Evolutionary conservation across 2,329 filamentous ascomycete species (phyloP).

Genomic region (Pseudogymnoascus sp.): DNA sequence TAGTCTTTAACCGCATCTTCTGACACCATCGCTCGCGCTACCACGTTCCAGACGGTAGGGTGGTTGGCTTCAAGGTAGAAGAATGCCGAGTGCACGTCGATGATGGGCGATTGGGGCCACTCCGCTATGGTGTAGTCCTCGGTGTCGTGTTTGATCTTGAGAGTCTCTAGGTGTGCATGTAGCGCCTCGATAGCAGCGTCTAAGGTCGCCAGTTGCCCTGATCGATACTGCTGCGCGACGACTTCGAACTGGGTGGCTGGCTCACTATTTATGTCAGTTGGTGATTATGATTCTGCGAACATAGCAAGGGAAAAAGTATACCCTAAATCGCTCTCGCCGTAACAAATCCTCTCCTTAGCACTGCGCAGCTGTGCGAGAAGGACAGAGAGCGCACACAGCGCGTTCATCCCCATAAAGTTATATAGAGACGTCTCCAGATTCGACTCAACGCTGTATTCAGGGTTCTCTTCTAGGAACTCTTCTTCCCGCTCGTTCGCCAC

Average conservation of each 20-base stretch:
- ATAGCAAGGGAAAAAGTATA: not conserved
- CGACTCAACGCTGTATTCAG: conserved; percentile 1
- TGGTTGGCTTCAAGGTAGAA: not conserved
- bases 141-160: not conserved
- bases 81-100: not conserved
- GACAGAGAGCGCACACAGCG: not conserved
- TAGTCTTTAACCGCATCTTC: not conserved
- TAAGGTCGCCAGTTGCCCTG: not conserved
- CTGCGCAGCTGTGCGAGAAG: not conserved
- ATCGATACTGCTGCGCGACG: not conserved
- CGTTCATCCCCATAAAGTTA: conserved; percentile 2
- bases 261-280: not conserved
- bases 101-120: not conserved
- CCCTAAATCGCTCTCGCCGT: not conserved
- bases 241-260: not conserved
- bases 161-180: not conserved
- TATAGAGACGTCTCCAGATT: not conserved
- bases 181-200: not conserved
- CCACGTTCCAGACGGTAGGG: not conserved
- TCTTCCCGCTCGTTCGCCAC: conserved; percentile 10
- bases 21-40: not conserved
- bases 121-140: not conserved
- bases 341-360: not conserved
- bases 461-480: conserved; percentile 7
- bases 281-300: not conserved